Base-by-base conservation (phyloP, 2,329 filamentous ascomycete species). In the Claviceps fusiformis region DNA sequence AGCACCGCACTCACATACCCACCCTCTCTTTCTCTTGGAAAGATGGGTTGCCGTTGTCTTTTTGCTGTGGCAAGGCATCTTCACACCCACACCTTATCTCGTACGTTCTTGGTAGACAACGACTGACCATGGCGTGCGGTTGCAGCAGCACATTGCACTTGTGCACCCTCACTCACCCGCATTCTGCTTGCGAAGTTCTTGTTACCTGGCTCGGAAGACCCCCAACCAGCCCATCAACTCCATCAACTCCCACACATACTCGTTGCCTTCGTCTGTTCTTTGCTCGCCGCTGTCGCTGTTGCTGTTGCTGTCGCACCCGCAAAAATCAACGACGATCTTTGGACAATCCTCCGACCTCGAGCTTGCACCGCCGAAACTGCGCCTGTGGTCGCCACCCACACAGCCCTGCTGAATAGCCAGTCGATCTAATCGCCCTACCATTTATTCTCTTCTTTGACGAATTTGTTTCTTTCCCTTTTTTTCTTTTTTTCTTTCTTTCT, bases 61-160 rank as follows among this genome's bases (percentile, higher is more conserved):
- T 46, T 44, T 17, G n/a, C 47, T 48, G 27, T 51, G 29, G 19
- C 54, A 56, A 53, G 51, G 52, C 51, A 54, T 47, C 51, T 47
- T 48, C 15, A 46, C 43, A 46, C 48, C 33, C 37, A 47, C 33
- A n/a, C n/a, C n/a, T n/a, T 31, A 19, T 49, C 41, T 48, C 44
- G 6, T 49, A 44, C 39, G 49, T 53, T 35, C 49, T n/a, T 35
- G 27, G 37, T 48, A 24, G 50, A 55, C 50, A 57, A 53, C 54
- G 53, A 59, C 61, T 63, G 59, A 63, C 57, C 60, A 58, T 58
- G 53, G 19, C 45, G 41, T 46, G 24, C 52, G 31, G 45, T 49
- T 31, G 17, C 52, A 53, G 44, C 55, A 46, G 53, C 47, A 24
- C 49, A 49, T 48, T 35, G 33, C 10, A 33, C 27, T 51, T 24